These are phyloP conservation scores for Colletotrichum lindemuthianum DNA, from an alignment of 2,329 filamentous ascomycete species.

Conservation along the genomic window DNA sequence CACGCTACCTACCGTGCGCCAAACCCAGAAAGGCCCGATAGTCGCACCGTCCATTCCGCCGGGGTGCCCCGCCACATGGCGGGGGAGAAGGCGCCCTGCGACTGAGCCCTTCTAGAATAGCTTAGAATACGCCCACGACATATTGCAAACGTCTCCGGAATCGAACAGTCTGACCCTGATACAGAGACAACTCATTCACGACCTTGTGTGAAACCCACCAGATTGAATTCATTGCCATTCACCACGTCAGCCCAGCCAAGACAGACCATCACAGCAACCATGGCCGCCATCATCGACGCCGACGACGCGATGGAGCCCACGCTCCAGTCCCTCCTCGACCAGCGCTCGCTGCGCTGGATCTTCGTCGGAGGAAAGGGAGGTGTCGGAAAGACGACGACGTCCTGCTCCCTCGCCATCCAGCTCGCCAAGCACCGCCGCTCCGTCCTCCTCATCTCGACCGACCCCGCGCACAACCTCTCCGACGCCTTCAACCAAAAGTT, in stretches of 20 bases:
- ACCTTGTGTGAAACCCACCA: background rate
- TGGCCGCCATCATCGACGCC: slow-evolving; percentile 67
- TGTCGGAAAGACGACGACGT: slow-evolving; percentile 99
- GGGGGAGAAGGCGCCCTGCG: slow-evolving; percentile 17
- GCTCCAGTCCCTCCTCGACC: slow-evolving; percentile 93
- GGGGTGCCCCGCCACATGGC: slow-evolving; percentile 35
- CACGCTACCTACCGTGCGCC: background rate
- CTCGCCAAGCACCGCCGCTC: slow-evolving; percentile 94
- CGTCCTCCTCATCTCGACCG: slow-evolving; percentile 96
- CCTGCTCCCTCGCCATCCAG: slow-evolving; percentile 97
- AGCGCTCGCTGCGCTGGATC: slow-evolving; percentile 96
- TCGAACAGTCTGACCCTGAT: slow-evolving; percentile 24
- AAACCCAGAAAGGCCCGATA: too few relatives aligned
- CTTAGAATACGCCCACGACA: slow-evolving; percentile 30
- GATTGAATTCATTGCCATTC: background rate
- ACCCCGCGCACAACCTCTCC: slow-evolving; percentile 96
- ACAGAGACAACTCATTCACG: background rate
- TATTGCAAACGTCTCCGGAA: slow-evolving; percentile 26
- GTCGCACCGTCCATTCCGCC: background rate
- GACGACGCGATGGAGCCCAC: slow-evolving; percentile 84
- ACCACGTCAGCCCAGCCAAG: slow-evolving; percentile 1
- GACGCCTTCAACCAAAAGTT: slow-evolving; percentile 99
- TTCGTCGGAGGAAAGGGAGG: slow-evolving; percentile 99
- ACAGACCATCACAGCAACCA: slow-evolving; percentile 45
- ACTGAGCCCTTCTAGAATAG: slow-evolving; percentile 33